A percentile compares a stretch with the other conserved stretches of the same genome.
phyloP scores from a whole-genome alignment of 441 rosid species.

The Jatropha podagrica region DNA sequence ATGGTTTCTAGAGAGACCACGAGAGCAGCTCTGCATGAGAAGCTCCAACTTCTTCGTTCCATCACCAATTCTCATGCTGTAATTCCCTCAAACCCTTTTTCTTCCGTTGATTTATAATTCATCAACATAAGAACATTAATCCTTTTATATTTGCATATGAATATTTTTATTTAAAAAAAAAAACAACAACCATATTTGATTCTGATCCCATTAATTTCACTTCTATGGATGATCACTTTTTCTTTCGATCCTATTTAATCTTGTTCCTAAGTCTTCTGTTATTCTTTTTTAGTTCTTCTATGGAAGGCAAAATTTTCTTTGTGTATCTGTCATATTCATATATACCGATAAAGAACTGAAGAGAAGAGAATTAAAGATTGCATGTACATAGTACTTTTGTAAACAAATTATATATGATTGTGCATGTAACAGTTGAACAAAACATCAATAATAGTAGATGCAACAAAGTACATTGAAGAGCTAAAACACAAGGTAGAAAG shows the following conservation, averaged over 20 bases:
- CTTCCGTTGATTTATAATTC: background rate
- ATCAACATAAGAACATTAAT: no score
- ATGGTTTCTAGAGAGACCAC: constrained; percentile 49
- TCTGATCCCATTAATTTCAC: background rate
- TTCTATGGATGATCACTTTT: background rate
- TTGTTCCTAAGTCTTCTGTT: background rate
- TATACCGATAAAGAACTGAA: background rate
- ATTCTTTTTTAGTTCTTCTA: background rate
- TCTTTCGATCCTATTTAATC: background rate
- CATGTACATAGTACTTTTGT: background rate
- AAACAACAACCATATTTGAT: no score
- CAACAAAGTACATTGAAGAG: constrained; percentile 73
- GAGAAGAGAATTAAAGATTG: background rate
- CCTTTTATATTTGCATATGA: no score
- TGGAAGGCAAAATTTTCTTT: background rate
- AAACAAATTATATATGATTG: background rate
- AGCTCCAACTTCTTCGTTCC: constrained; percentile 52
- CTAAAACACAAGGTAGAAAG: constrained; percentile 72
- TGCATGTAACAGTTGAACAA: constrained; percentile 49
- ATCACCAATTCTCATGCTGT: constrained; percentile 57
- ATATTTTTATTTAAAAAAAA: background rate
- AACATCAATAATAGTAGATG: constrained; percentile 71
- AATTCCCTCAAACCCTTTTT: background rate
- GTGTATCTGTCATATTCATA: no score
- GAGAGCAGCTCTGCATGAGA: constrained; percentile 38